Conservation (phyloP, 768 basidiomycete genomes). For the Leccinum fibrillosum region DNA sequence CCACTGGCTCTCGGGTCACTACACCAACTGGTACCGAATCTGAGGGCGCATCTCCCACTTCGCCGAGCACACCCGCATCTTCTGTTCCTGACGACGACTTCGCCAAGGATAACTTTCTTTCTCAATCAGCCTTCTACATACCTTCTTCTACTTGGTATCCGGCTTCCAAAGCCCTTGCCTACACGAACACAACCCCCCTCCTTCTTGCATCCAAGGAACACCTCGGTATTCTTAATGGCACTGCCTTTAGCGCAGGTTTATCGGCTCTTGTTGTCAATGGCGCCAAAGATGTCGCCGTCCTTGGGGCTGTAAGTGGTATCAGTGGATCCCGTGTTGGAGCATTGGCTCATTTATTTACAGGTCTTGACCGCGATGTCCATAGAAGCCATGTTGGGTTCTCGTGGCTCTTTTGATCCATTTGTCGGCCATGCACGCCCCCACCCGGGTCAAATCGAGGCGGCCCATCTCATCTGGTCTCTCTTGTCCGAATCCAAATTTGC, state of each 20-base stretch:
- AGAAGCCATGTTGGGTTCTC: conserved; percentile 75
- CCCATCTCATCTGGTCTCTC: conserved; percentile 63
- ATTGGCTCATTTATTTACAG: conserved; percentile 30
- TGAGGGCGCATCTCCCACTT: conserved; percentile 44
- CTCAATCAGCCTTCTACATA: background rate
- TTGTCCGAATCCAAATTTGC: conserved; percentile 70
- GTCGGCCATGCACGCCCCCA: conserved; percentile 76
- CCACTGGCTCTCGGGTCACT: conserved; percentile 12
- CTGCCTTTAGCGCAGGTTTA: conserved; percentile 81
- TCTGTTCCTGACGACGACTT: conserved; percentile 26
- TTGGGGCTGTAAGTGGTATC: conserved; percentile 37
- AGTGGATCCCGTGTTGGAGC: background rate
- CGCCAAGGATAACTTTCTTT: background rate
- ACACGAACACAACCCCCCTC: conserved; percentile 61
- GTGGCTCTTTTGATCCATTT: conserved; percentile 73
- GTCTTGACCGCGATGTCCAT: conserved; percentile 80
- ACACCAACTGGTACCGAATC: conserved; percentile 18
- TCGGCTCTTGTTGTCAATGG: conserved; percentile 72
- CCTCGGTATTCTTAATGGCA: conserved; percentile 80
- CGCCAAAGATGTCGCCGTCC: conserved; percentile 61
- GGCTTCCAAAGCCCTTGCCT: conserved; percentile 49
- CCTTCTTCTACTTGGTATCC: conserved; percentile 11
- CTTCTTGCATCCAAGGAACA: conserved; percentile 73
- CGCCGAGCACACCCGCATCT: conserved; percentile 37
- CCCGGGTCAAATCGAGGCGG: conserved; percentile 80